These are phyloP conservation scores for Fomitopsis serialis DNA, from an alignment of 768 basidiomycete species.

Conservation along the genomic window DNA sequence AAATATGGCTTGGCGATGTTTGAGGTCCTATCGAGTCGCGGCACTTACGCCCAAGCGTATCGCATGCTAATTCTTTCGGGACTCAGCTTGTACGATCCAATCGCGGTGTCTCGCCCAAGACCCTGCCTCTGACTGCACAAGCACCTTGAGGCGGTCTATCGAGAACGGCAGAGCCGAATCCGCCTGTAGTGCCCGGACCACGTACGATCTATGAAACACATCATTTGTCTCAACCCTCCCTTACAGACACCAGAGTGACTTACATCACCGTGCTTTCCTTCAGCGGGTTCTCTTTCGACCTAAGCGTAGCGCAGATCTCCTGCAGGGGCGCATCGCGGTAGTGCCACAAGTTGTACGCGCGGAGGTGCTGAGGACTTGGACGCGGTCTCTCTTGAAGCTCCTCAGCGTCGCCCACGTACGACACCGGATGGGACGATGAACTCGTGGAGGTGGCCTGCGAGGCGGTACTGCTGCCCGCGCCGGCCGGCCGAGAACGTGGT, in stretches of 20 bases:
- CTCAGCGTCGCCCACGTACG: neutral
- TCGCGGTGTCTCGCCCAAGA: constrained; percentile 38
- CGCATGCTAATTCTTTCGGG: neutral
- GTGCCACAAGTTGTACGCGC: constrained; percentile 44
- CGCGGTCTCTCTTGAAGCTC: constrained; percentile 1
- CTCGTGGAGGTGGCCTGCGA: neutral
- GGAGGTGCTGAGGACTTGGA: constrained; percentile 26
- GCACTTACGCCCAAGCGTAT: no score
- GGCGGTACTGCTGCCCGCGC: neutral
- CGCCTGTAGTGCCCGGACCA: constrained; percentile 35
- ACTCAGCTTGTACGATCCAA: constrained; percentile 25
- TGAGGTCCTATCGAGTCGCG: no score
- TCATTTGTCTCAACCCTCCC: neutral
- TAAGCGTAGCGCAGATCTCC: constrained; percentile 34
- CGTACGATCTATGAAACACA: constrained; percentile 32
- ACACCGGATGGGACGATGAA: neutral
- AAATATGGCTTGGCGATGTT: no score
- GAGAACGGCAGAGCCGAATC: constrained; percentile 33
- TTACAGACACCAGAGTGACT: constrained; percentile 9
- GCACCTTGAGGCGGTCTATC: constrained; percentile 26
- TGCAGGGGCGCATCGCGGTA: constrained; percentile 27
- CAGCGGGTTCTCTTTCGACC: constrained; percentile 34
- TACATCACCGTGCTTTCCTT: constrained; percentile 44
- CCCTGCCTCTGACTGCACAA: constrained; percentile 34
- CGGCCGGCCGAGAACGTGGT: constrained; percentile 5